These are phyloP conservation scores for Myriangium duriaei DNA, from an alignment of 2,329 filamentous ascomycete genomes.

Conservation along the genomic window DNA sequence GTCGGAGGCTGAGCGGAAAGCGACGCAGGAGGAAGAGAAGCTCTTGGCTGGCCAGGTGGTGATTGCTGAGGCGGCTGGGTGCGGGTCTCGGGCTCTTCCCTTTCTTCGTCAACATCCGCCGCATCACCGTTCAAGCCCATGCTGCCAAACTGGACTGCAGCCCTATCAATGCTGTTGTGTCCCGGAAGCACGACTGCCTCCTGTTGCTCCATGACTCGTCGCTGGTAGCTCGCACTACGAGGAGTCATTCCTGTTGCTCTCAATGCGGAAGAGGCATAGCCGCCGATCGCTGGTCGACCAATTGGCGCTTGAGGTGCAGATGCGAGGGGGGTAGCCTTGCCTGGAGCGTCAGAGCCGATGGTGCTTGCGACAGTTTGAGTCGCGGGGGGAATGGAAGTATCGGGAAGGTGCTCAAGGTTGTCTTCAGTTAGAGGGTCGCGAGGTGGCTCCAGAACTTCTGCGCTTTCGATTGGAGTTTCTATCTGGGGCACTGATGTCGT, in stretches of 20 bases:
- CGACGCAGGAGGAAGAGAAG: constrained; percentile 67
- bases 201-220: constrained; percentile 83
- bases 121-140: constrained; percentile 74
- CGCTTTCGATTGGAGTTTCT: constrained; percentile 12
- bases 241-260: constrained; percentile 56
- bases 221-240: constrained; percentile 69
- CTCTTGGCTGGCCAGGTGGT: constrained; percentile 70
- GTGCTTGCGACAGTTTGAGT: constrained; percentile 84
- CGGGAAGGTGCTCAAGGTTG: constrained; percentile 83
- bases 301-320: constrained; percentile 46
- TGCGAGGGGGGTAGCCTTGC: constrained; percentile 53
- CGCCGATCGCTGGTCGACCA: constrained; percentile 52
- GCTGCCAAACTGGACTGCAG: constrained; percentile 91
- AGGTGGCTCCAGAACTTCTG: constrained; percentile 46
- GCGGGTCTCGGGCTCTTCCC: constrained; percentile 89
- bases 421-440: constrained; percentile 78
- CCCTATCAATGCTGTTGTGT: constrained; percentile 85
- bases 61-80: constrained; percentile 89
- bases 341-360: constrained; percentile 71
- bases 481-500: constrained; percentile 21
- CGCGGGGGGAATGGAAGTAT: constrained; percentile 62
- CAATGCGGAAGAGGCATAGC: constrained; percentile 66
- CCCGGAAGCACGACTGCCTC: constrained; percentile 97
- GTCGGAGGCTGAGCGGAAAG: constrained; percentile 28
- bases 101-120: constrained; percentile 75